Base-by-base conservation (phyloP, 2,329 filamentous ascomycete species). In the Emergomyces pasteurianus region DNA sequence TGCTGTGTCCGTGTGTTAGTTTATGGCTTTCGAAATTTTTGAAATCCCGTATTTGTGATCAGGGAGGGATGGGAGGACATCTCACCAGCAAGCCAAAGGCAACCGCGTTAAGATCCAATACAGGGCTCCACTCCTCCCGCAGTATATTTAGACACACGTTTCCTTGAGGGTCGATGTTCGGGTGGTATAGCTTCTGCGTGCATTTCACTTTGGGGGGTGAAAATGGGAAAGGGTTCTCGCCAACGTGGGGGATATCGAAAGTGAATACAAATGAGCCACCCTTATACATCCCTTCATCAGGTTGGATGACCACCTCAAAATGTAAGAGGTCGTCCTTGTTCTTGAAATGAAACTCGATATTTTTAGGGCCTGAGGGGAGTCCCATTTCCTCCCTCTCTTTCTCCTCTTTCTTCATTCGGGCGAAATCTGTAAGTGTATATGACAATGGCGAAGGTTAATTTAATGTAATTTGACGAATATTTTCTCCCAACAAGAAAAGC, bases 91-190 rank as follows among this genome's bases (percentile, higher is more conserved):
- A 78, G 49, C 94, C 94, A 59, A 97, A 91, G 67, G 99, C 94
- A 47, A 97, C 91, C 18, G 94, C 92, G 72, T 97, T 96, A 73
- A 99, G 76, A 74, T 97, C 97, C 72, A 99, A 78, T 52, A 99
- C 94, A 0, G 94, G 94, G 80, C 97, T 99, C 94, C 94, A 99
- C 78, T 99, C 94, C 78, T 99, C 94, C 64, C 94, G 82, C 70
- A 99, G 77, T 69, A 99, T 99, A 74, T 99, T 99, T 71, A 99
- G 78, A 79, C 94, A 99, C 64, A 99, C 92, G 73, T 99, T 99
- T 68, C 94, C 94, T 73, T 97, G 90, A 47, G 96, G 82, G 71
- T 99, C 94, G 73, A 99, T 99, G 76, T 99, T 99, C 6, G 94
- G 94, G 74, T 99, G 94, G 78, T 99, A 99, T 69, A 99, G 97